phyloP scores from a whole-genome alignment of 1,284 basidiomycete genomes.

The Irpex sp. region DNA sequence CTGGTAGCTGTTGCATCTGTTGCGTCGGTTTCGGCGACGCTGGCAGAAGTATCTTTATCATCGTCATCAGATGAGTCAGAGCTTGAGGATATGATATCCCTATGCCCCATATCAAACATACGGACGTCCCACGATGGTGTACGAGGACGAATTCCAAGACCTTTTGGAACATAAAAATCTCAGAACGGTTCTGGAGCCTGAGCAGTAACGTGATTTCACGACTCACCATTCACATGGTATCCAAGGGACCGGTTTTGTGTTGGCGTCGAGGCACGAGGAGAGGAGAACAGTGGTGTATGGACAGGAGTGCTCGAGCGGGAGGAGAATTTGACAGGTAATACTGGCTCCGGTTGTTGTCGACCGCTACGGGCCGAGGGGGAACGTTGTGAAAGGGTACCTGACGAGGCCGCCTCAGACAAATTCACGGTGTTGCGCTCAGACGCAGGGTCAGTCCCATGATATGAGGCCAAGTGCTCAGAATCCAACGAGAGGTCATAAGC shows the following conservation, averaged over 20 bases:
- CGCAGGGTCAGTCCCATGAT: neutral
- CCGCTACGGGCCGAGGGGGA: neutral
- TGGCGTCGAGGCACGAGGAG: slow-evolving; percentile 22
- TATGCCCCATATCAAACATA: slow-evolving; percentile 12
- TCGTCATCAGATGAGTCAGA: slow-evolving; percentile 20
- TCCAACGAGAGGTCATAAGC: slow-evolving; percentile 15
- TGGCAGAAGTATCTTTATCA: slow-evolving; percentile 27
- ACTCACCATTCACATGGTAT: slow-evolving; percentile 33
- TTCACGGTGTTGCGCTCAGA: neutral
- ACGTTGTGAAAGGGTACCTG: neutral
- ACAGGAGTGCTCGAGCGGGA: slow-evolving; percentile 12
- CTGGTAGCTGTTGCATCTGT: slow-evolving; percentile 28
- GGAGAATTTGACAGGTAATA: neutral
- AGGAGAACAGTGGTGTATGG: slow-evolving; percentile 14
- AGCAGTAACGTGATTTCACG: slow-evolving; percentile 16
- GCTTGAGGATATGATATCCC: neutral
- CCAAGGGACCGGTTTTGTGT: slow-evolving; percentile 27
- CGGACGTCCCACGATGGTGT: slow-evolving; percentile 26
- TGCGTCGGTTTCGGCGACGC: slow-evolving; percentile 40
- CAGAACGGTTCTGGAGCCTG: neutral
- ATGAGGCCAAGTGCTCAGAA: slow-evolving; percentile 4
- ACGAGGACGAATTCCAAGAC: slow-evolving; percentile 26
- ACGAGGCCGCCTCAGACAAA: neutral
- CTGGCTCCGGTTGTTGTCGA: slow-evolving; percentile 11
- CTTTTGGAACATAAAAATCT: slow-evolving; percentile 10